Evolutionary conservation across 2,329 filamentous ascomycete genomes (phyloP), one percentile per base, ranked within the genome.

Genomic region (Rhynchosporium agropyri): DNA sequence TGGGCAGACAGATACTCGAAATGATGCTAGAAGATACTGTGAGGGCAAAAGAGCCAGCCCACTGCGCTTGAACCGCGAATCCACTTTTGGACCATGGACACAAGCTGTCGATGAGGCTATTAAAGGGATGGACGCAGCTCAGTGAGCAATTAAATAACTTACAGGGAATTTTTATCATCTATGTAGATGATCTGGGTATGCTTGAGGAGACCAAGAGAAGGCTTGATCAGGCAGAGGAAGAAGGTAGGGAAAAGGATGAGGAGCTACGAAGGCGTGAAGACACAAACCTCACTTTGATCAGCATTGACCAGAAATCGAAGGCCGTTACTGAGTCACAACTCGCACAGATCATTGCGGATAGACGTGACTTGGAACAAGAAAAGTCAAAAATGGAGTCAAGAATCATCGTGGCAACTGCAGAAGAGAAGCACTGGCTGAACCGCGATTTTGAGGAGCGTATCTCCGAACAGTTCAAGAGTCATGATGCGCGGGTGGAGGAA

Each of bases 61-160:
- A 57, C 26, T 42, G 38, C 63, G 46, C 33, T 15, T 29, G 13
- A 55, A 51, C 9, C 46, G 63, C 29, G 38, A 65, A 63, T 6
- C 43, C 40, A 58, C 42, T 42, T 60, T 65, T 40, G 60, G 55
- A 56, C 54, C 55, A 38, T 63, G 58, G 61, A 63, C 53, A 43
- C 43, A 65, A 50, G 63, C 63, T 46, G 55, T 65, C 13, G 38
- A 38, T 40, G 63, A 65, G 42, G 51, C 31, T 60, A 43, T 65
- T 60, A n/a, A 63, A 40, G 50, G 48, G 28, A 65, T 63, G 50
- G 50, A 56, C 45, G 56, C 48, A 45, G 31, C 56, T 48, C 60
- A 65, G 40, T 58, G 46, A 60, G 60, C 49, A 40, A 60, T 65
- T 29, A n/a, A 33, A 49, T 33, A 60, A 51, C 54, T 55, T 64